Conservation (phyloP, 148 eudicot species). For the Mesembryanthemum crystallinum region DNA sequence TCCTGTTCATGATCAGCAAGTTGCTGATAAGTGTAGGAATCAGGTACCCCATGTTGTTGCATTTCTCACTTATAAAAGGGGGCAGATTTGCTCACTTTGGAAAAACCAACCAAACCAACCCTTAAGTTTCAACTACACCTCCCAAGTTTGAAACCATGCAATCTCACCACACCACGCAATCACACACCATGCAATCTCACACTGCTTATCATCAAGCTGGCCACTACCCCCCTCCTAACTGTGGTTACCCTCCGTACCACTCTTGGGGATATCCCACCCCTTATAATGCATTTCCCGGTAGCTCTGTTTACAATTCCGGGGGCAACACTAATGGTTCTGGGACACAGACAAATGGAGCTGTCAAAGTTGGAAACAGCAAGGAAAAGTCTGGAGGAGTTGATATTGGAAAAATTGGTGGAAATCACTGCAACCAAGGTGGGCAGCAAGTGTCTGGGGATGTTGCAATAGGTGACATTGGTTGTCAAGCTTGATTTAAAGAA, state of each 20-base stretch:
- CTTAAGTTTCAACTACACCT: neutral
- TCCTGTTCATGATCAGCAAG: neutral
- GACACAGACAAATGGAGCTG: conserved; percentile 23
- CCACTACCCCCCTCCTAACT: conserved; percentile 17
- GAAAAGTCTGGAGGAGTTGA: conserved; percentile 25
- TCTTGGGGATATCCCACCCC: conserved; percentile 33
- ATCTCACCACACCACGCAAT: too few relatives aligned
- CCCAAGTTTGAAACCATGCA: neutral
- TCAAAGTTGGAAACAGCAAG: conserved; percentile 23
- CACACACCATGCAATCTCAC: neutral
- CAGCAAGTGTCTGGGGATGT: conserved; percentile 21
- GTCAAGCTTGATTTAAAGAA: neutral
- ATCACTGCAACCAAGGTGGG: conserved; percentile 14
- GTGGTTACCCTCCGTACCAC: conserved; percentile 27
- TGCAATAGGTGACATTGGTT: conserved; percentile 26
- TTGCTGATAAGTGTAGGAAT: neutral
- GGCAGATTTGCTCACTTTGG: neutral
- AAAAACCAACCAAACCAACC: neutral
- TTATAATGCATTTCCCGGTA: conserved; percentile 33
- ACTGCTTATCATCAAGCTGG: neutral
- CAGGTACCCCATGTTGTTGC: neutral
- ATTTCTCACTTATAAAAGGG: neutral
- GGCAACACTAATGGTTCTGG: conserved; percentile 29
- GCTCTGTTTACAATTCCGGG: conserved; percentile 28
- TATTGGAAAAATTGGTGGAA: conserved; percentile 26